Conservation (phyloP, 2,329 filamentous ascomycete genomes). For the Ophiostoma pallidulum region DNA sequence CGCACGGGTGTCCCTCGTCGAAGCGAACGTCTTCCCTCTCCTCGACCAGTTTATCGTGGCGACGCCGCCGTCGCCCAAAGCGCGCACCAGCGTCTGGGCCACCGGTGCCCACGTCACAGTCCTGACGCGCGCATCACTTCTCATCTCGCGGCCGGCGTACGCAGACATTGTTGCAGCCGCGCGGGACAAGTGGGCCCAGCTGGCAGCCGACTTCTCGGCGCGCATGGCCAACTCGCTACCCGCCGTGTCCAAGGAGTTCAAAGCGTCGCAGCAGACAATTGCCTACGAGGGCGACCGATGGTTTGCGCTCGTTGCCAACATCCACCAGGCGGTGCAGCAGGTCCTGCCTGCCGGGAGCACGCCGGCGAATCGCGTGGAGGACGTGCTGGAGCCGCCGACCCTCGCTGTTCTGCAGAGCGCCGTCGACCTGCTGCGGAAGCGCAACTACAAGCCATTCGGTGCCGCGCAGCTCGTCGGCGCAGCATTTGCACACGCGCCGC, state of each 20-base stretch:
- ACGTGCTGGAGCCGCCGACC: conserved; percentile 21
- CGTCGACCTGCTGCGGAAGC: conserved; percentile 35
- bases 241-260: conserved; percentile 70
- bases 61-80: conserved; percentile 34
- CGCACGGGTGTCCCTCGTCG: too few species aligned
- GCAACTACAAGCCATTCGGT: conserved; percentile 50
- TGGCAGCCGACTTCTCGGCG: conserved; percentile 53
- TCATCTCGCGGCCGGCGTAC: conserved; percentile 32
- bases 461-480: conserved; percentile 38
- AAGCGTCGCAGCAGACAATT: conserved; percentile 60
- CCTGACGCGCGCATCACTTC: conserved; percentile 38
- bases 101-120: conserved; percentile 27
- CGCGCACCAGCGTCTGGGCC: conserved; percentile 23
- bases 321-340: conserved; percentile 24
- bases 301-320: conserved; percentile 46
- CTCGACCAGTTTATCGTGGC: conserved; percentile 49
- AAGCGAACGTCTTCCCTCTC: conserved; percentile 44
- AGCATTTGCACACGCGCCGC: conserved; percentile 31
- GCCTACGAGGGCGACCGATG: conserved; percentile 59
- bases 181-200: conserved; percentile 48
- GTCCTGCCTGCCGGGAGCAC: conserved; percentile 10
- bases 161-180: conserved; percentile 39
- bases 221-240: conserved; percentile 67
- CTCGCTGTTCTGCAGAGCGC: conserved; percentile 24
- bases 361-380: conserved; percentile 14